Base-by-base conservation (phyloP, 2,329 filamentous ascomycete species). In the Bipolaris sorokiniana region DNA sequence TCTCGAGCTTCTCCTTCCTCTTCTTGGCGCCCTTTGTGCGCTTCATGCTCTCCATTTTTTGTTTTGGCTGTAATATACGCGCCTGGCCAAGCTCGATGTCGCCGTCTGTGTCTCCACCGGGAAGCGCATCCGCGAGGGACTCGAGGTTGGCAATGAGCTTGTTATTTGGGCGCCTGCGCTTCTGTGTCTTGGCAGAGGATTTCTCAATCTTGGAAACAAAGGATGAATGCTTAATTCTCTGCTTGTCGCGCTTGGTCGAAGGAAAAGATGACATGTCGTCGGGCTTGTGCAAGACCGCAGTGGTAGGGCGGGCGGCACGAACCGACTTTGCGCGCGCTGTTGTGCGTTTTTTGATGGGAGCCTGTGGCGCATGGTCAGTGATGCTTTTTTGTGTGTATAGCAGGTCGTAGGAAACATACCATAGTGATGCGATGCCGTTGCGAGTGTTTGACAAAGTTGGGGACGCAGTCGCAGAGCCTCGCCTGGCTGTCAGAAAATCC, bases 181-280 rank as follows among this genome's bases (percentile, higher is more conserved):
- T 88, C n/a, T 83, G 80, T 7, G 82, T 75, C 71, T 83, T 86
- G 51, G 75, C 75, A 51, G 77, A 67, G 6, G 82, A 78, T 64
- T 92, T 91, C 64, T 87, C 81, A 68, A 97, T 90, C 62, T 88
- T 90, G 18, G 87, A 88, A 26, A 96, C 81, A 63, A 98, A 92
- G 13, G 88, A 79, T 0, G 90, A 89, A 81, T 91, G 91, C 73
- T 92, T 93, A 68, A 96, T 91, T 33, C 83, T 80, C 22, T 89
- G 90, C 80, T 94, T 96, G 80, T 96, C 91, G 72, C 86, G 88
- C 78, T 97, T 98, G 62, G 84, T 87, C 52, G 87, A 84, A 59
- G 87, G 80, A 77, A 94, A 93, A 13, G 83, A 42, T 49, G 51
- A 13, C 51, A 62, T 81, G 46, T 71, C 69, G 44, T 71, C 70